A percentile compares a stretch with the other conserved stretches of the same genome.
These are phyloP conservation scores for Biscutella auriculata DNA, from an alignment of 441 rosid species.

Conservation along the genomic window DNA sequence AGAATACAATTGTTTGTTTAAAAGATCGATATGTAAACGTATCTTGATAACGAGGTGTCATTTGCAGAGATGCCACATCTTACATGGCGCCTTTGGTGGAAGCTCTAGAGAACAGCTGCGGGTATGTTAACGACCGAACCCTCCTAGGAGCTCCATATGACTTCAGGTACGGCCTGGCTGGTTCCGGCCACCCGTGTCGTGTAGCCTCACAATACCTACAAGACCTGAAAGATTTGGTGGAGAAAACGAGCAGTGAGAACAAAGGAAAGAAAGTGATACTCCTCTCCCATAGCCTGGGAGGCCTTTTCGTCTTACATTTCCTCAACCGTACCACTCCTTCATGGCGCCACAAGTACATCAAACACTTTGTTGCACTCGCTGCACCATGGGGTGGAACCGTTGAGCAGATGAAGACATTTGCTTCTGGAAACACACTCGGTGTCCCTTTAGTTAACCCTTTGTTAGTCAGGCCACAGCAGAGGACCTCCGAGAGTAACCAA, in stretches of 20 bases:
- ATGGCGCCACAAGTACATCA: constrained; percentile 55
- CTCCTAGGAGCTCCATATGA: constrained; percentile 80
- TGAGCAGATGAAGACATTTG: constrained; percentile 52
- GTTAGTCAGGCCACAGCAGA: constrained; percentile 56
- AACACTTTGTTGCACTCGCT: constrained; percentile 67
- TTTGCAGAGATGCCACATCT: constrained; percentile 42
- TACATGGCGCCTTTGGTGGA: constrained; percentile 65
- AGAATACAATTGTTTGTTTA: no score
- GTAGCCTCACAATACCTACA: constrained; percentile 54
- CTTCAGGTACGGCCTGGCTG: constrained; percentile 67
- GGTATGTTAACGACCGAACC: constrained; percentile 47
- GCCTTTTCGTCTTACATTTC: constrained; percentile 54
- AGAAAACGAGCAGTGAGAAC: constrained; percentile 42
- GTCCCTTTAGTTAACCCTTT: constrained; percentile 74
- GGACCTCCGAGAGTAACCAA: constrained; percentile 68
- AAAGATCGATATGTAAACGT: not conserved
- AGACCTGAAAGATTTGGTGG: constrained; percentile 50
- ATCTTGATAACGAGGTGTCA: not conserved
- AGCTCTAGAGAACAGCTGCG: constrained; percentile 36
- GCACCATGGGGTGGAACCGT: constrained; percentile 90
- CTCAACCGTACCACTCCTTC: constrained; percentile 48
- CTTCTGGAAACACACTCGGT: constrained; percentile 57
- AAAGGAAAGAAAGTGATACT: constrained; percentile 59
- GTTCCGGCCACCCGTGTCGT: constrained; percentile 46
- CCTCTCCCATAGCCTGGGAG: constrained; percentile 74